Conservation (phyloP, 805 yeast genomes). For the Lachancea dasiensis region DNA sequence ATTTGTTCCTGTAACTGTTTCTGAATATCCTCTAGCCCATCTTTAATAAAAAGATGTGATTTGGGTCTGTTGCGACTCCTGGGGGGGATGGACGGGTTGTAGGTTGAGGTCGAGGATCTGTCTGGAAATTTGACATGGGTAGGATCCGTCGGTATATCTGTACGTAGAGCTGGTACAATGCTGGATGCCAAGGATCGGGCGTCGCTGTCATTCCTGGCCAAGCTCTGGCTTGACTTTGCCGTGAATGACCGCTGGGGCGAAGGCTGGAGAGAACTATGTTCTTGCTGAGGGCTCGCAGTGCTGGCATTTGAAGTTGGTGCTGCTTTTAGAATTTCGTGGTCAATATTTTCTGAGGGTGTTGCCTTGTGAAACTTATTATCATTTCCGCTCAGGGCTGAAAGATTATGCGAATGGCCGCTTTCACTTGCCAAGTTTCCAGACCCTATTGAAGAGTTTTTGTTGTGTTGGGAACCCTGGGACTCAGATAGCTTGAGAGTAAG, state of each 20-base stretch:
- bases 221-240: background rate
- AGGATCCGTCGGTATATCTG: conserved; percentile 10
- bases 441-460: conserved; percentile 16
- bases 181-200: conserved; percentile 23
- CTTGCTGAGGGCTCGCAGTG: too few species aligned
- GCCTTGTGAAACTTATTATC: too few species aligned
- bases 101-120: conserved; percentile 19
- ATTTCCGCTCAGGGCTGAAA: conserved; percentile 8
- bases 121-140: conserved; percentile 13
- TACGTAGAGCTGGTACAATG: conserved; percentile 23
- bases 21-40: conserved; percentile 20
- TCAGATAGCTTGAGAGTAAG: conserved; percentile 15
- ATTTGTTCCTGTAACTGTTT: conserved; percentile 18
- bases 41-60: conserved; percentile 24
- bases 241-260: conserved; percentile 5
- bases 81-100: conserved; percentile 31
- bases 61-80: conserved; percentile 30
- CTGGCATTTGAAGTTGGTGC: too few species aligned
- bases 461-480: conserved; percentile 11
- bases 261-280: background rate
- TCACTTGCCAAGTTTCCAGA: conserved; percentile 21
- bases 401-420: conserved; percentile 13
- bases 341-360: background rate
- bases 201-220: conserved; percentile 1
- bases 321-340: background rate